Base-by-base conservation (phyloP, 805 yeast species). In the Barnettozyma botsteinii region DNA sequence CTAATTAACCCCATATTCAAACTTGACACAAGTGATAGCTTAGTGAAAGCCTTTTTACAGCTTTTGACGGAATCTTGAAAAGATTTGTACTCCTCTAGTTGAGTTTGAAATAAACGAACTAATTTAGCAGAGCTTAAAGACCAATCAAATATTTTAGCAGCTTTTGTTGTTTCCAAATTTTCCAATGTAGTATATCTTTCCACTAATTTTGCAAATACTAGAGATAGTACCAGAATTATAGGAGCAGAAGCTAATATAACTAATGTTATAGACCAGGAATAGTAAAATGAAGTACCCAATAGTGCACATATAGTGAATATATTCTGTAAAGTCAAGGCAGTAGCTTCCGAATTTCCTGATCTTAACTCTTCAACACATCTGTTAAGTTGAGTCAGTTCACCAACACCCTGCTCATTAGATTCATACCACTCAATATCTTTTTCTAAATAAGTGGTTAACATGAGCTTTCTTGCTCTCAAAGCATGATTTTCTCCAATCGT, bases 181-280 rank as follows among this genome's bases (percentile, higher is more conserved):
- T 88, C 93, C 15, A 47, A 36, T 4, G 57, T 53, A 1, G 86
- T 70, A 46, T 65, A 69, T 25, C 56, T 65, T 37, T 72, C 74
- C 12, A 83, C 71, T 25, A 70, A 55, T 13, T 54, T 64, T 0
- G 88, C 77, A 41, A 81, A 72, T 0, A 69, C 26, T 27, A 65
- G 59, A 1, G 82, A 77, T 3, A 72, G 46, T 0, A 69, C 8
- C 0, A 68, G 67, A 42, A 91, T 73, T 0, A 88, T 25, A 0
- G 98, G 98, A 4, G 86, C 50, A 4, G 83, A 70, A 1, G 86
- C 80, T 43, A 91, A 53, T n/a, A 83, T 75, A 2, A 93, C 73
- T 20, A 93, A 61, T 0, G 97, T 85, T 10, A 93, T 67, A 4
- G 85, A 71, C 97, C 97, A 91, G 3, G 95, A 85, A 45, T 78